Base-by-base conservation (phyloP, 2,329 filamentous ascomycete species). In the Diaporthe vaccinii region DNA sequence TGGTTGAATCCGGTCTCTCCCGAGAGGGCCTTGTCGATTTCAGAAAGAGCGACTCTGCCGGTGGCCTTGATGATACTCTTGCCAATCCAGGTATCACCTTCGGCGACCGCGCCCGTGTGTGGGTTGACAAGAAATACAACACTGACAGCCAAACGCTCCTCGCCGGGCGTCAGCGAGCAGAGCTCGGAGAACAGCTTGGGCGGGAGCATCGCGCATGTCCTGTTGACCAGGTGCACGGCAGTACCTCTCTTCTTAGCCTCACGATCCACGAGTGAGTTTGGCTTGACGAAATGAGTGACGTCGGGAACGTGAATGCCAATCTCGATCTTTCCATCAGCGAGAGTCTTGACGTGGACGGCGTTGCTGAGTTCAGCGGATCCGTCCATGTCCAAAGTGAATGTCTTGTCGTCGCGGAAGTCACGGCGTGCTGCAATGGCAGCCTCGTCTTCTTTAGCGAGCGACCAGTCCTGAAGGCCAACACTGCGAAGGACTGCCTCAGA, bases 161-260 rank as follows among this genome's bases (percentile, higher is more conserved):
- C 89, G n/a, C 92, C 94, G 12, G 96, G 95, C 72, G 91, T 90
- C 76, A 99, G 88, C 75, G 96, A 97, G 88, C 96, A 98, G 69
- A 98, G 89, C 78, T 98, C 96, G 25, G 92, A 91, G 10, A 95
- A 93, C 77, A 99, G 88, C 85, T 95, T 95, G 1, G 94, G 89
- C 20, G 97, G 97, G 51, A 99, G 91, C 89, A 99, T 92, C 88
- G 96, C 89, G 91, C 96, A 88, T 87, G 93, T 87, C 49, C 95
- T 93, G 87, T 98, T 97, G 86, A 98, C 93, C 78, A 99, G 89
- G 82, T 98, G 97, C 34, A 99, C 97, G 49, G 95, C 96, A 74
- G 96, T 98, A 76, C 96, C 96, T 78, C 97, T 95, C 89, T 98
- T 99, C 91, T 97, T 98, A 15, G 97, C 97, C 85, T 99, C 97